Conservation (phyloP, 2,329 filamentous ascomycete species). For the Ophiostoma australiae region DNA sequence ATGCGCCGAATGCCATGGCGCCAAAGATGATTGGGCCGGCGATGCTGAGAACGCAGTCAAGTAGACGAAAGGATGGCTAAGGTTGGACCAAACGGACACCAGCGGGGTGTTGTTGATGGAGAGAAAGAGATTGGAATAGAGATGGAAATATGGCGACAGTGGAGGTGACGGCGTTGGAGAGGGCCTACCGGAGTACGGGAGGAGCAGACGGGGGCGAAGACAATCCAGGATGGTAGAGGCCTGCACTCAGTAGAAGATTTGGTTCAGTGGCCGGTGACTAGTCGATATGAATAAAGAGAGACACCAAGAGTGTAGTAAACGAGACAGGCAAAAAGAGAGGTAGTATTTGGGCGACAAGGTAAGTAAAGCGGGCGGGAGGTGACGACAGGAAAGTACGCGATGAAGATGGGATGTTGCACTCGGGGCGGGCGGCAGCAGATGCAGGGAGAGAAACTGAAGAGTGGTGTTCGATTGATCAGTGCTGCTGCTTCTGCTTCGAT, state of each 20-base stretch:
- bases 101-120: neutral
- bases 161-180: neutral
- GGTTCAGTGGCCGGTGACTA: neutral
- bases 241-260: neutral
- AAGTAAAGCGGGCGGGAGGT: neutral
- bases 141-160: neutral
- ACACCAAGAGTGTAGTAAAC: neutral
- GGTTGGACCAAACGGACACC: neutral
- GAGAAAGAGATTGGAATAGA: neutral
- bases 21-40: neutral
- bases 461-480: neutral
- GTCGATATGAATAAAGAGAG: neutral
- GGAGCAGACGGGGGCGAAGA: neutral
- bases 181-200: neutral
- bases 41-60: neutral
- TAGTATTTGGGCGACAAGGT: neutral
- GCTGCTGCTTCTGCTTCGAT: neutral
- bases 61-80: neutral
- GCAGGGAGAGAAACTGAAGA: neutral
- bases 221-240: neutral
- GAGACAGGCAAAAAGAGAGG: neutral
- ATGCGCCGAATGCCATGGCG: neutral
- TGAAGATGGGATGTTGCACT: neutral
- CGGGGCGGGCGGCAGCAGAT: neutral
- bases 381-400: conserved; percentile 1